Evolutionary conservation across 148 eudicot species (phyloP).

Genomic region (Chenopodium suecicum): DNA sequence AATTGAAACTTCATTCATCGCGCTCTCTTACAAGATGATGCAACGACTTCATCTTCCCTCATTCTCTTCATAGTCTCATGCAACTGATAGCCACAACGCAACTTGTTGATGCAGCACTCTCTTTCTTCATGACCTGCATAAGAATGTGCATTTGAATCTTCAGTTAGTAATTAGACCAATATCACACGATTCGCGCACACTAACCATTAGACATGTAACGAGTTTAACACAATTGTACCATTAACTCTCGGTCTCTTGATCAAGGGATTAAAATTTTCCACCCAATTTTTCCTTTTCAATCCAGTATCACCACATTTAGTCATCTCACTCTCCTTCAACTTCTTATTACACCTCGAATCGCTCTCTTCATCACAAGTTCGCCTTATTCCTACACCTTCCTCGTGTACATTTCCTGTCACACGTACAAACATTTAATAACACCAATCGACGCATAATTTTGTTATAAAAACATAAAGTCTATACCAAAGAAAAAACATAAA

Average conservation of each 20-base stretch:
- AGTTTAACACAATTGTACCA: constrained; percentile 29
- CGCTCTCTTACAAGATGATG: constrained; percentile 39
- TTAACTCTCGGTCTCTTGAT: constrained; percentile 42
- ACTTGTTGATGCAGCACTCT: constrained; percentile 16
- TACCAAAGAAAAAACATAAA: no score
- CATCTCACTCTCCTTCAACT: constrained; percentile 25
- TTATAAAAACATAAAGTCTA: background rate
- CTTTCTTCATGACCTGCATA: constrained; percentile 26
- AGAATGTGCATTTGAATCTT: background rate
- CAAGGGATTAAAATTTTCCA: constrained; percentile 30
- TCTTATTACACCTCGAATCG: constrained; percentile 27
- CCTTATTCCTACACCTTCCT: constrained; percentile 10
- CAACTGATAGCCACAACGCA: constrained; percentile 27
- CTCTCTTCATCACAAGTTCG: constrained; percentile 26
- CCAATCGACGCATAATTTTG: no score
- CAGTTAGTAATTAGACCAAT: background rate
- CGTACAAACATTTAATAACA: background rate
- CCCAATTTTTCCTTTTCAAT: constrained; percentile 51
- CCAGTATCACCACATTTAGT: constrained; percentile 18
- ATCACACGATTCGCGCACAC: background rate
- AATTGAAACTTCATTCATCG: constrained; percentile 22
- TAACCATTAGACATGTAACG: background rate
- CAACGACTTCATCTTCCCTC: constrained; percentile 42
- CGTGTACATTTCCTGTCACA: constrained; percentile 31
- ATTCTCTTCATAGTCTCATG: constrained; percentile 36